Evolutionary conservation across 2,329 filamentous ascomycete genomes (phyloP), one percentile per base, ranked within the genome.

Genomic region (Sarocladium brachiariae): DNA sequence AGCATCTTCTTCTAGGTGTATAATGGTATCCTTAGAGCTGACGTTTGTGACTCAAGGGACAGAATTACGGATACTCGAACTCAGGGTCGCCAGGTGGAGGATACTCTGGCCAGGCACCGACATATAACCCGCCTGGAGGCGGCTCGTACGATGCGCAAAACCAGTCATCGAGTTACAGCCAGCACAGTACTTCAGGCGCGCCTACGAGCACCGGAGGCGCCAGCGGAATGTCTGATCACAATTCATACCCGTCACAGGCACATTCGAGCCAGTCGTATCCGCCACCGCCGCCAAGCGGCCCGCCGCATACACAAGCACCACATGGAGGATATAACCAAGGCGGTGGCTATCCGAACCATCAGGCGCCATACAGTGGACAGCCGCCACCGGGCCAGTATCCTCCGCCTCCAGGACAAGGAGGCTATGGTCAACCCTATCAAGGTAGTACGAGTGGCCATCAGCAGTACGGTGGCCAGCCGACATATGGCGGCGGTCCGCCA

Each of bases 41-140:
- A 52, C 39, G 21, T 37, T 13, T 50, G 53, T 35, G 14, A 21
- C 21, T 23, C 24, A 55, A 77, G 70, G 69, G 70, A 53, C 74
- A 81, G 55, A 78, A 76, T 60, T 88, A 78, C 61, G 84, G 82
- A 27, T 86, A 86, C 63, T 80, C 79, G 19, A 77, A 77, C 58
- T 64, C 72, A 3, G 75, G 74, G 38, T 70, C 76, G 38, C 63
- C 74, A 54, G 76, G 77, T 39, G 43, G 7, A 31, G 72, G 73
- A 33, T 88, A 87, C 63, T 75, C 70, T 53, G 84, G 82, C 51
- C 72, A 78, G 51, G 80, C 83, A 34, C 84, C 84, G 11, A 69
- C 66, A 4, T 70, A 70, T 53, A 62, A 70, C 16, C 66, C 69
- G 9, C 60, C 65, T 10, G 61, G 64, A 14, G 51, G 58, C 23